Conservation (phyloP, 257 asterid species). For the Galeopsis tetrahit region DNA sequence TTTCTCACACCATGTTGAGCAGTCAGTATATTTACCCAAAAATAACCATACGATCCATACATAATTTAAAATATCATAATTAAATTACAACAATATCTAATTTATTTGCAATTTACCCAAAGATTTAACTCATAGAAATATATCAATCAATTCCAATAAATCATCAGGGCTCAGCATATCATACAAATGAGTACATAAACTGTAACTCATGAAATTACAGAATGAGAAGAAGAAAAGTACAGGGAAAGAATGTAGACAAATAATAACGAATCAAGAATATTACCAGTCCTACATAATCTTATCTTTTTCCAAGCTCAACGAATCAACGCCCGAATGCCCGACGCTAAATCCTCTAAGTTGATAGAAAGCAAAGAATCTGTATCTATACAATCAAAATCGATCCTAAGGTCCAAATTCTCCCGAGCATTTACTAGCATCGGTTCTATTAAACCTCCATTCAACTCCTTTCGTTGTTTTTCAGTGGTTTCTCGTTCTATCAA, state of each 20-base stretch:
- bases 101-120: not conserved
- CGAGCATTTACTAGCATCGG: slow-evolving; percentile 81
- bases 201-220: slow-evolving; percentile 18
- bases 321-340: slow-evolving; percentile 58
- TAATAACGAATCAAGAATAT: slow-evolving; percentile 20
- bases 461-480: slow-evolving; percentile 75
- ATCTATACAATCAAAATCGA: slow-evolving; percentile 67
- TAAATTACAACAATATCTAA: not conserved
- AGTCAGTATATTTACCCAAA: not conserved
- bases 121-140: not conserved
- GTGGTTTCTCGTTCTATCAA: slow-evolving; percentile 60
- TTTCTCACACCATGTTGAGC: not conserved
- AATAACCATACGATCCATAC: too few relatives aligned
- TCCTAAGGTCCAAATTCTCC: slow-evolving; percentile 78
- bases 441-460: slow-evolving; percentile 86
- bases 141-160: slow-evolving; percentile 5
- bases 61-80: not conserved
- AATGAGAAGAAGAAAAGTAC: slow-evolving; percentile 7
- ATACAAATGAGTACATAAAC: slow-evolving; percentile 6
- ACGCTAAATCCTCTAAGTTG: slow-evolving; percentile 68
- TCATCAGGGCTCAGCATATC: not conserved
- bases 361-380: slow-evolving; percentile 66
- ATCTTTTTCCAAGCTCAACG: slow-evolving; percentile 40
- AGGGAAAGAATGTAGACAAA: slow-evolving; percentile 19
- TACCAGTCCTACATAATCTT: slow-evolving; percentile 8